A percentile compares a stretch with the other conserved stretches of the same genome.
Evolutionary conservation across 768 basidiomycete species (phyloP).

Genomic region (Calocybe gangraenosa): DNA sequence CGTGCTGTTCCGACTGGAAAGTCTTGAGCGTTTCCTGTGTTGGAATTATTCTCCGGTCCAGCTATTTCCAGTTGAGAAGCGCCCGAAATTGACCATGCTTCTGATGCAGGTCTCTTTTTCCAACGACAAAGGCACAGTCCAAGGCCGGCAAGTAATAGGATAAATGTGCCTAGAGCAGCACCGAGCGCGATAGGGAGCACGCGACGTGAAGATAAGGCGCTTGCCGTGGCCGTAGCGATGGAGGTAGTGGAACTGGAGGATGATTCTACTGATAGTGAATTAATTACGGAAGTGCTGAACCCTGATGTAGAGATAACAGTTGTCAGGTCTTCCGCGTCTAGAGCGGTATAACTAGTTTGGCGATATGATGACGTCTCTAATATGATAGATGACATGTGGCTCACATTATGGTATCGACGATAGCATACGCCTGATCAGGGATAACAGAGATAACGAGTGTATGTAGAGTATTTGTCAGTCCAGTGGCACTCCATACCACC

Average conservation of each 20-base stretch:
- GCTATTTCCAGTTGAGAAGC: conserved; percentile 4
- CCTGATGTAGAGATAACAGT: conserved; percentile 10
- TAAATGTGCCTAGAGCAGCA: conserved; percentile 27
- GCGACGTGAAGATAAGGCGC: conserved; percentile 17
- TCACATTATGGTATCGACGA: conserved; percentile 38
- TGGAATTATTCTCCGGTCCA: not conserved
- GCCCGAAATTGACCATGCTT: conserved; percentile 31
- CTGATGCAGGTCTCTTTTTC: conserved; percentile 25
- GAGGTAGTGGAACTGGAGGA: conserved; percentile 1
- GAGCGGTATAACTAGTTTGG: conserved; percentile 19
- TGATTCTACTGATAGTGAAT: not conserved
- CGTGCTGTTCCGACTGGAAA: conserved; percentile 12
- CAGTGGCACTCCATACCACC: conserved; percentile 33
- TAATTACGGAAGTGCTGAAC: conserved; percentile 10
- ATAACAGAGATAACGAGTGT: conserved; percentile 35
- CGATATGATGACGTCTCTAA: not conserved
- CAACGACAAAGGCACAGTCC: conserved; percentile 27
- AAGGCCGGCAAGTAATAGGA: conserved; percentile 22
- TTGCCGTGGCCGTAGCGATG: conserved; percentile 18
- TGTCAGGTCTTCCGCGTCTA: conserved; percentile 17
- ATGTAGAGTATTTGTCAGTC: conserved; percentile 29
- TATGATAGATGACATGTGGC: conserved; percentile 1
- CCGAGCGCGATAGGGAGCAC: conserved; percentile 30
- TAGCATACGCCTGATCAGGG: conserved; percentile 27
- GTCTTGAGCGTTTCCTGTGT: conserved; percentile 5